Conservation (phyloP, 2,329 filamentous ascomycete genomes). For the Fusarium pseudonygamai region DNA sequence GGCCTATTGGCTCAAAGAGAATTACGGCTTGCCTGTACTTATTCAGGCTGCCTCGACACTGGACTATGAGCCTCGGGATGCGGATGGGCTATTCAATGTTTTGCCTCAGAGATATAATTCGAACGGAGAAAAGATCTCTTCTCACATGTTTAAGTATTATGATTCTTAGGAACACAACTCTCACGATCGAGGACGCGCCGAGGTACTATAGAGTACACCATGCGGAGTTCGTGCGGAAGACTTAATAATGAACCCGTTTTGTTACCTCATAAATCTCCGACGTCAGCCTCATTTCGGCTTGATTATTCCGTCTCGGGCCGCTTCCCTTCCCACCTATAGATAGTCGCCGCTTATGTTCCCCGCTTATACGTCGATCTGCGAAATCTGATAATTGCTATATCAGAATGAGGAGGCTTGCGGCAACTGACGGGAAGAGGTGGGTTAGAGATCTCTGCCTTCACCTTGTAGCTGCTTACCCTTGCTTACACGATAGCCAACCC, state of each 20-base stretch:
- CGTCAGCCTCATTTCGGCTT: not conserved
- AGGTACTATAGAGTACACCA: too few relatives aligned
- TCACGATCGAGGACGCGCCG: accelerated
- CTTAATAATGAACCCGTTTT: not conserved
- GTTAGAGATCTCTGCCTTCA: accelerated
- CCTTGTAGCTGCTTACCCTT: accelerated
- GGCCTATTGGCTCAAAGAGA: not conserved
- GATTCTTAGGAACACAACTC: not conserved
- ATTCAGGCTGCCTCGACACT: not conserved
- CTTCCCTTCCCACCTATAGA: not conserved
- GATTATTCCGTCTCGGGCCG: not conserved
- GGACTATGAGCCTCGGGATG: not conserved
- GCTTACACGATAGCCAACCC: accelerated
- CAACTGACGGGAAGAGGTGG: not conserved
- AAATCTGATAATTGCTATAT: too few relatives aligned
- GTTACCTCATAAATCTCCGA: not conserved
- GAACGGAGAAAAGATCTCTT: not conserved
- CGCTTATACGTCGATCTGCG: not conserved
- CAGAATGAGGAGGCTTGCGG: not conserved
- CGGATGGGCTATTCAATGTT: not conserved
- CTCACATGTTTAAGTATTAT: not conserved
- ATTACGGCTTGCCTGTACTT: not conserved
- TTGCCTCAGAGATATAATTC: not conserved
- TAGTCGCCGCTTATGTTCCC: not conserved
- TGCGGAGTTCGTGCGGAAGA: too few relatives aligned